Percentiles rank a stretch among this genome's conserved stretches.
These are phyloP conservation scores for Acorus calamus DNA, from an alignment of 106 monocot genomes.

Conservation along the genomic window DNA sequence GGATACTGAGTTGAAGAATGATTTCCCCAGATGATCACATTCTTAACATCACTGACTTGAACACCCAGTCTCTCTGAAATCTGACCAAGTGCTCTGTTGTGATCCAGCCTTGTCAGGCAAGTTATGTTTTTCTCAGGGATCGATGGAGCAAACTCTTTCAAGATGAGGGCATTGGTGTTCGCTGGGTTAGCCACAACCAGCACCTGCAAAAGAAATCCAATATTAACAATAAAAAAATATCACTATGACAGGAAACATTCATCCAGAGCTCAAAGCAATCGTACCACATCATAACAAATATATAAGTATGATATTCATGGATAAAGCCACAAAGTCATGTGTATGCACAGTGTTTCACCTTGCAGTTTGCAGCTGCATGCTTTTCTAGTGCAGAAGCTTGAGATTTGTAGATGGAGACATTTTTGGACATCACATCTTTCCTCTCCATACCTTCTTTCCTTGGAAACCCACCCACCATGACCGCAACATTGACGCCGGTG, in stretches of 20 bases:
- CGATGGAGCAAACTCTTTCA: constrained; percentile 83
- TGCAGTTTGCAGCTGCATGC: constrained; percentile 79
- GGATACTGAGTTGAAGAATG: constrained; percentile 33
- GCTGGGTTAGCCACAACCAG: constrained; percentile 83
- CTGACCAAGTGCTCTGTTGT: constrained; percentile 82
- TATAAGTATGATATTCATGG: too few species aligned
- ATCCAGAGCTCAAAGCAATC: too few species aligned
- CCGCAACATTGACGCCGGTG: constrained; percentile 67
- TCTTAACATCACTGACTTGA: constrained; percentile 53
- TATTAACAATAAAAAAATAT: too few species aligned
- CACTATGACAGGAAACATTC: too few species aligned
- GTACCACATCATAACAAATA: too few species aligned
- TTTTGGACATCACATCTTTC: constrained; percentile 94
- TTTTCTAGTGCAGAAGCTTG: constrained; percentile 81
- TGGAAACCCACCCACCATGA: constrained; percentile 91
- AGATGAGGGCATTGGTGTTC: constrained; percentile 80
- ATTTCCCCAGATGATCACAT: constrained; percentile 30
- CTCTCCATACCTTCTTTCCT: constrained; percentile 93
- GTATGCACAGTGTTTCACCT: constrained; percentile 20
- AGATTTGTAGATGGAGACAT: constrained; percentile 87
- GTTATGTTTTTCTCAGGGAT: constrained; percentile 80
- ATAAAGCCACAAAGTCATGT: too few species aligned
- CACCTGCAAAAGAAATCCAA: constrained; percentile 31
- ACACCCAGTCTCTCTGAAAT: constrained; percentile 63
- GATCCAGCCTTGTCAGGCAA: constrained; percentile 77